phyloP scores from a whole-genome alignment of 192 early-diverging fungal species.

The Coemansia pectinata region DNA sequence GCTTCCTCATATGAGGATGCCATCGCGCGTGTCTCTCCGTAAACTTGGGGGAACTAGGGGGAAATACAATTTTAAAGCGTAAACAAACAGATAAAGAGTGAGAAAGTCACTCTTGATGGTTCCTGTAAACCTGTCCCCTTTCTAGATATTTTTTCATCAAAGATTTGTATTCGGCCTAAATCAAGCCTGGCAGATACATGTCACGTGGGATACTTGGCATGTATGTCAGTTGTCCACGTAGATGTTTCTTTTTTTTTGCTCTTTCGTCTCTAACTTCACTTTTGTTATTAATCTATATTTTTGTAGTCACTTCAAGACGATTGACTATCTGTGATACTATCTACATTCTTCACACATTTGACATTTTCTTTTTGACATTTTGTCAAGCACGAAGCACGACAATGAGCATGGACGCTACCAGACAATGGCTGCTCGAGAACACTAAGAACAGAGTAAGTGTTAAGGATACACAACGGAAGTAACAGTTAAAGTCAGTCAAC shows the following conservation, averaged over 20 bases:
- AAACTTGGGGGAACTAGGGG: neutral
- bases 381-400: neutral
- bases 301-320: neutral
- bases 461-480: neutral
- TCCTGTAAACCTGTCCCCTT: no score
- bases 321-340: neutral
- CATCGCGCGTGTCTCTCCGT: neutral
- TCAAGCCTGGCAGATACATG: neutral
- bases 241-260: neutral
- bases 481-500: neutral
- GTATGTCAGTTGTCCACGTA: neutral
- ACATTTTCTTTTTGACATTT: no score
- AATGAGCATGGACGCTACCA: slow-evolving; percentile 34
- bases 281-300: neutral
- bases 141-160: neutral
- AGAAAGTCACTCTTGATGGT: neutral
- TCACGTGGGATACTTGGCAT: neutral
- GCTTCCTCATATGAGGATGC: slow-evolving; percentile 28
- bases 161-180: neutral
- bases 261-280: neutral
- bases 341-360: neutral
- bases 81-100: neutral
- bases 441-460: slow-evolving; percentile 42
- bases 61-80: neutral
- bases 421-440: slow-evolving; percentile 44